Percentiles rank a stretch among this genome's conserved stretches.
phyloP scores from a whole-genome alignment of 352 stramenopile genomes.

The Globisporangium carolinianum region DNA sequence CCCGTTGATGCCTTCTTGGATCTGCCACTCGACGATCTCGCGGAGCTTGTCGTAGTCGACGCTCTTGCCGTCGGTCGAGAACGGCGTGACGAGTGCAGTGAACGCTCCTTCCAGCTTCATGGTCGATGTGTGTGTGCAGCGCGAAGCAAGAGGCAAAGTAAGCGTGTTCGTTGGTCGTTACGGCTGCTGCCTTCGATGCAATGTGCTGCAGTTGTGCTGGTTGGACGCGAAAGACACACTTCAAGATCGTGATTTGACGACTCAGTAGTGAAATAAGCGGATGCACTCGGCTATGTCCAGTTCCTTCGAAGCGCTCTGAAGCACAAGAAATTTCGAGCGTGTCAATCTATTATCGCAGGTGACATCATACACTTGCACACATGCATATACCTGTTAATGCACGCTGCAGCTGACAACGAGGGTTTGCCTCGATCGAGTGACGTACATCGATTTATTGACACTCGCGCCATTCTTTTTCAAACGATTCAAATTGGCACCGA shows the following conservation, averaged over 20 bases:
- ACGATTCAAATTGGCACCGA: no score
- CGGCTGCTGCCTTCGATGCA: constrained; percentile 7
- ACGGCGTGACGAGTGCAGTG: constrained; percentile 95
- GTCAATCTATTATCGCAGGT: no score
- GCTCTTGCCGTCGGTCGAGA: constrained; percentile 83
- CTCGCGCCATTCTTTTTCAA: no score
- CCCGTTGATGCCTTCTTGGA: constrained; percentile 93
- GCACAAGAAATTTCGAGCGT: not conserved
- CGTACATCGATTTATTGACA: no score
- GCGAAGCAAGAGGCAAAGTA: constrained; percentile 12
- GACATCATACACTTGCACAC: no score
- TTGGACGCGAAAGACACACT: constrained; percentile 10
- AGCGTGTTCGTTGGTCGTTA: not conserved
- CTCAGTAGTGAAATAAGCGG: no score
- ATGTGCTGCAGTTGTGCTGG: not conserved
- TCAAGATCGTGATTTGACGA: constrained; percentile 11
- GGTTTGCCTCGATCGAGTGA: no score
- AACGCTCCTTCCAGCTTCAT: constrained; percentile 68
- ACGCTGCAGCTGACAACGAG: no score
- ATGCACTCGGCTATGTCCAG: no score
- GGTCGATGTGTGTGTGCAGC: constrained; percentile 3
- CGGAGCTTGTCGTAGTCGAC: constrained; percentile 93
- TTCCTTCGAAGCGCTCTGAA: not conserved
- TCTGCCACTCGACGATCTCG: constrained; percentile 89
- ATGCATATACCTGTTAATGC: no score